Conservation (phyloP, 1,284 basidiomycete species). For the Puccinia horiana region DNA sequence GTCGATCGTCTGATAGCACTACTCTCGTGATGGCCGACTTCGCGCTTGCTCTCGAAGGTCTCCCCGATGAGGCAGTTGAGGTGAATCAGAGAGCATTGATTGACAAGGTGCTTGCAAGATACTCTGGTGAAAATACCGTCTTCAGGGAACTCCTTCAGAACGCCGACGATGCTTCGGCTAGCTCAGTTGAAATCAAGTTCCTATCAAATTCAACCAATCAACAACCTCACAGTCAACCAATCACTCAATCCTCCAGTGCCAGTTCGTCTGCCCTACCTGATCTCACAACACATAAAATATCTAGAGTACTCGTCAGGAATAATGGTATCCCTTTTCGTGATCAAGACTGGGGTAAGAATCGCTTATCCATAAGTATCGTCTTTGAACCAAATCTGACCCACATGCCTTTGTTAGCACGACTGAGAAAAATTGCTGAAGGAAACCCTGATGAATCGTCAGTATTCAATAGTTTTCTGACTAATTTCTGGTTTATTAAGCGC, state of each 20-base stretch:
- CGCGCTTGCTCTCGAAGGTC: constrained; percentile 37
- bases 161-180: constrained; percentile 87
- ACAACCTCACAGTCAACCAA: constrained; percentile 65
- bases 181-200: constrained; percentile 58
- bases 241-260: constrained; percentile 18
- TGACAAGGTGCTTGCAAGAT: constrained; percentile 88
- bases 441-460: constrained; percentile 50
- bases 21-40: constrained; percentile 38
- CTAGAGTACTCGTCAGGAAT: constrained; percentile 71
- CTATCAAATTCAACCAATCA: constrained; percentile 52
- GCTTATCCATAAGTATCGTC: not conserved
- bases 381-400: not conserved
- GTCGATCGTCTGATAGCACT: not conserved
- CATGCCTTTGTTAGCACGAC: constrained; percentile 32
- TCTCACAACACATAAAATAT: constrained; percentile 57
- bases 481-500: constrained; percentile 31
- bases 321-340: constrained; percentile 78
- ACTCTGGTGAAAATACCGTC: constrained; percentile 90
- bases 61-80: constrained; percentile 70
- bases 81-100: constrained; percentile 94
- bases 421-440: constrained; percentile 49
- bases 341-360: constrained; percentile 34
- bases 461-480: too few relatives aligned
- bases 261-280: constrained; percentile 49
- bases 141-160: constrained; percentile 93